Conservation (phyloP, 371 early-diverging fungal genomes). For the Choanephora cucurbitarum region DNA sequence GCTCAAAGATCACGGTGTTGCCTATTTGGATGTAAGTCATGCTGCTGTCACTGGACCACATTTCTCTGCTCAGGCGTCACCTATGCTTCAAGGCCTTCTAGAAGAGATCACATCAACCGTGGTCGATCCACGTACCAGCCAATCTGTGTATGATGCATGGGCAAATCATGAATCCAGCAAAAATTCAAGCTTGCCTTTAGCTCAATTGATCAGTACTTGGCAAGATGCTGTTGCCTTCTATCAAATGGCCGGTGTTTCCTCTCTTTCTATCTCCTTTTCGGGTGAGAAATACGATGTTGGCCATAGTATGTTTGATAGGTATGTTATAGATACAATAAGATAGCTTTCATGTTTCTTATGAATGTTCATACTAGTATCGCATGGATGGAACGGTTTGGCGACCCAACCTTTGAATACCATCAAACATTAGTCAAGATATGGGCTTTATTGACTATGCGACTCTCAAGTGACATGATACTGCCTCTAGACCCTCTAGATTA, state of each 20-base stretch:
- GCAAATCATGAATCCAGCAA: slow-evolving; percentile 13
- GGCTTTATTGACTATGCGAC: slow-evolving; percentile 35
- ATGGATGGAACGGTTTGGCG: slow-evolving; percentile 64
- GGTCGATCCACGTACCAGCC: slow-evolving; percentile 49
- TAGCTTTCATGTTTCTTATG: too few relatives aligned
- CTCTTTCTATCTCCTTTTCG: slow-evolving; percentile 53
- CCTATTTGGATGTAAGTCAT: slow-evolving; percentile 63
- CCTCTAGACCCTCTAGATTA: slow-evolving; percentile 46
- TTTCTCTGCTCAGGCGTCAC: slow-evolving; percentile 56
- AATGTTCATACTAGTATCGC: slow-evolving; percentile 2
- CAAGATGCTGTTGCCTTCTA: slow-evolving; percentile 61
- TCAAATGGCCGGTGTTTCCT: slow-evolving; percentile 62
- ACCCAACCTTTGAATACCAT: slow-evolving; percentile 61
- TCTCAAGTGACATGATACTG: slow-evolving; percentile 35
- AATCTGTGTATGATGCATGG: slow-evolving; percentile 59
- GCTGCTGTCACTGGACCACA: slow-evolving; percentile 47
- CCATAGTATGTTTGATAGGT: slow-evolving; percentile 64
- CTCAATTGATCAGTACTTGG: slow-evolving; percentile 32
- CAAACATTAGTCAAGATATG: slow-evolving; percentile 48
- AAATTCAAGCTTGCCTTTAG: slow-evolving; percentile 33
- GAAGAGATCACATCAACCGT: slow-evolving; percentile 53
- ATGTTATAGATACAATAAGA: too few relatives aligned
- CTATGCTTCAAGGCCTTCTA: slow-evolving; percentile 50
- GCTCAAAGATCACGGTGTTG: slow-evolving; percentile 55
- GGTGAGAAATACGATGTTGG: slow-evolving; percentile 49